Evolutionary conservation across 768 basidiomycete genomes (phyloP), one percentile per base, ranked within the genome.

Genomic region (Exsudoporus frostii): DNA sequence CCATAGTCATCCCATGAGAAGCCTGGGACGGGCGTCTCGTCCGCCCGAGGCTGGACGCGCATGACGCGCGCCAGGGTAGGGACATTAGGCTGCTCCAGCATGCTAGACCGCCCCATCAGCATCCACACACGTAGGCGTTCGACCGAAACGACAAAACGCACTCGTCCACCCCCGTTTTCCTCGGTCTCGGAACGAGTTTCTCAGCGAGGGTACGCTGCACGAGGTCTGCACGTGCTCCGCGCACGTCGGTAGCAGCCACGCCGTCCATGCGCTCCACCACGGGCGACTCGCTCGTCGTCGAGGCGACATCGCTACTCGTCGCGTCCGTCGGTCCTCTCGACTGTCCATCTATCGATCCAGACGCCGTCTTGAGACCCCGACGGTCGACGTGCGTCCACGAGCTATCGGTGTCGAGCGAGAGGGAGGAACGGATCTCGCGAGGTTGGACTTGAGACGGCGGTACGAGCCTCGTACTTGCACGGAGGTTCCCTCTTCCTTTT

Each of bases 1-100:
- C 90, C 89, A 61, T 90, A 90, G 71, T 90, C 88, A 0, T 71
- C 83, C 88, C 85, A 88, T 0, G 86, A 81, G 65, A 85, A 86
- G 0, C 88, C 87, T 7, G 74, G 68, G 8, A 80, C 82, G 15
- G 86, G 84, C 38, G 75, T 73, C 50, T 85, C 83, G 51, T 76
- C 76, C n/a, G 81, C 69, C 10, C 62, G 69, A 15, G 85, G 82
- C 56, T 76, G 76, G 5, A 90, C 77, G 22, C 86, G 87, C 74
- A 88, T 81, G 53, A 90, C 85, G 33, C 84, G 82, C n/a, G 86
- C 74, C 27, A 83, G 15, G 69, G 67, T 41, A 66, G 83, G 70
- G 46, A 78, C 67, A 63, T 85, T 79, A 3, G 87, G 75, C 17
- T 74, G 72, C 59, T 83, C 81, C 51, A 87, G 74, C 80, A 86